These are phyloP conservation scores for Noccaea bulbosa DNA, from an alignment of 345 rosid species.

Conservation along the genomic window DNA sequence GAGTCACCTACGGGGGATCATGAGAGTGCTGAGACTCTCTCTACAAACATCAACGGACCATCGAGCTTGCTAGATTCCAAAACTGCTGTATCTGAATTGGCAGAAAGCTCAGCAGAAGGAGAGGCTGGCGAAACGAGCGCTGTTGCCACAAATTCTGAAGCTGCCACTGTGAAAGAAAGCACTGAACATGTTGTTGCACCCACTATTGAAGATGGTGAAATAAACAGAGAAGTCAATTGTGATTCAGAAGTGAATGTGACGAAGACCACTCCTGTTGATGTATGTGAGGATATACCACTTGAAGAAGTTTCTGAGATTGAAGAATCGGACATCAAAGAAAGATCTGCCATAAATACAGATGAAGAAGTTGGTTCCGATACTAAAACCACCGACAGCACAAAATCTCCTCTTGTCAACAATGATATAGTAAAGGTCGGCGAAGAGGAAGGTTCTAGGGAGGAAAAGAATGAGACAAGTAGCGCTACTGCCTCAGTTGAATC, in stretches of 20 bases:
- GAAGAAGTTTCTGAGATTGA: constrained; percentile 27
- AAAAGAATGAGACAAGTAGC: constrained; percentile 17
- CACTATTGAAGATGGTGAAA: constrained; percentile 22
- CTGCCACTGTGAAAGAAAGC: constrained; percentile 30
- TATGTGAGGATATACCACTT: constrained; percentile 20
- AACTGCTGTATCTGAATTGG: constrained; percentile 31
- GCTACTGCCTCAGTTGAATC: constrained; percentile 33
- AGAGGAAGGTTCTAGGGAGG: constrained; percentile 22
- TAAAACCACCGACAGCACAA: constrained; percentile 12
- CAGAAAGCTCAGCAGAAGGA: constrained; percentile 33
- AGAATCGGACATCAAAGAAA: constrained; percentile 22
- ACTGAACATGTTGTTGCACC: constrained; percentile 25
- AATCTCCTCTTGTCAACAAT: constrained; percentile 12
- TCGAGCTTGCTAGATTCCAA: constrained; percentile 37
- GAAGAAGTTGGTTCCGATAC: constrained; percentile 17
- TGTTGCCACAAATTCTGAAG: constrained; percentile 29
- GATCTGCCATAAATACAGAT: constrained; percentile 22
- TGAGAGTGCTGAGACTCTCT: constrained; percentile 38
- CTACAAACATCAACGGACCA: constrained; percentile 31
- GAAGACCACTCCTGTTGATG: constrained; percentile 26
- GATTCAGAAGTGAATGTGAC: constrained; percentile 27
- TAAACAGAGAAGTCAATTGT: constrained; percentile 32
- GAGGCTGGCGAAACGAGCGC: constrained; percentile 20
- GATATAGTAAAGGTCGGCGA: constrained; percentile 3
- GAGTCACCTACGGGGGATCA: constrained; percentile 28